These are phyloP conservation scores for Sphagnum fallax DNA, from an alignment of 228 moss, liverwort and hornwort species.

Conservation along the genomic window DNA sequence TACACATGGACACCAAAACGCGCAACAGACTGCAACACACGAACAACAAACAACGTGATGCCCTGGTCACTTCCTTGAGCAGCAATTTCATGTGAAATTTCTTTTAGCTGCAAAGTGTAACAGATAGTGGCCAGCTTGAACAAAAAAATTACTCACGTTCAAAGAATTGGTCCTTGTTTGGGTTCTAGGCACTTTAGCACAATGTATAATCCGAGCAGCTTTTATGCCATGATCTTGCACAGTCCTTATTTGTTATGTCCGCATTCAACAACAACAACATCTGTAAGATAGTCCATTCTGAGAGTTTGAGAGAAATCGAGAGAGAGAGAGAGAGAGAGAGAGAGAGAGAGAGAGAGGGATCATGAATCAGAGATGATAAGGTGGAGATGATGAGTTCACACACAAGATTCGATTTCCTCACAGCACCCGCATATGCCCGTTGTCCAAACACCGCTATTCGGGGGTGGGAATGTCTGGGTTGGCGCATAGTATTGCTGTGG, in stretches of 20 bases:
- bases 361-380: neutral
- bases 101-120: neutral
- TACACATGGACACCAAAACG: constrained; percentile 43
- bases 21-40: constrained; percentile 22
- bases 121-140: neutral
- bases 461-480: neutral
- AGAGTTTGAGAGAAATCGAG: too few relatives aligned
- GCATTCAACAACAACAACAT: too few relatives aligned
- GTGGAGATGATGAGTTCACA: neutral
- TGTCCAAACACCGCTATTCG: constrained; percentile 27
- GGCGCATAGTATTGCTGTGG: too few relatives aligned
- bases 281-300: too few relatives aligned
- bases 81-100: neutral
- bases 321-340: too few relatives aligned
- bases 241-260: too few relatives aligned
- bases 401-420: constrained; percentile 36
- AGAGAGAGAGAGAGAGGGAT: neutral
- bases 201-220: neutral
- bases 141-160: too few relatives aligned
- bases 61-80: neutral
- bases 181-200: neutral
- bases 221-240: neutral
- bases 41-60: neutral
- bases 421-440: constrained; percentile 35
- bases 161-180: too few relatives aligned